These are phyloP conservation scores for Boletellus ananas DNA, from an alignment of 768 basidiomycete genomes.

Conservation along the genomic window DNA sequence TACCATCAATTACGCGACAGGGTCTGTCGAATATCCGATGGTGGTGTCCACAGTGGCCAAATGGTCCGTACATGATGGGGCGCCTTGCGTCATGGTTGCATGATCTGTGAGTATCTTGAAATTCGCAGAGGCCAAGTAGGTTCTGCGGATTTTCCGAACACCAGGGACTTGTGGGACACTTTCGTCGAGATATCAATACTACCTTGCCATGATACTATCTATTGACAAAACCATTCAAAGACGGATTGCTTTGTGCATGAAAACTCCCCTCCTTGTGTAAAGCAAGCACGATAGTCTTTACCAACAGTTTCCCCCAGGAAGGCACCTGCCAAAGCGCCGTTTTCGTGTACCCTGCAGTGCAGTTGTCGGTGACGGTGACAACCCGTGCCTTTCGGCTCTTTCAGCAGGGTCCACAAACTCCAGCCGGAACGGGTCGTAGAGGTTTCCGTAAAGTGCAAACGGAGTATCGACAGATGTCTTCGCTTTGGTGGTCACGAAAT, in stretches of 20 bases:
- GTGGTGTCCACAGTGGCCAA: too few relatives aligned
- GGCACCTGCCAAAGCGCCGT: conserved; percentile 16
- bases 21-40: too few relatives aligned
- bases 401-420: conserved; percentile 9
- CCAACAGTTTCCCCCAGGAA: conserved; percentile 9
- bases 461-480: not conserved
- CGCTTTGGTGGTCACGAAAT: not conserved
- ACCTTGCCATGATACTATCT: not conserved
- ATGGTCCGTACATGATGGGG: conserved; percentile 6
- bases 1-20: too few relatives aligned
- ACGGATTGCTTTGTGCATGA: not conserved
- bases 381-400: not conserved
- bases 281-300: not conserved
- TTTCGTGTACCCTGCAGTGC: conserved; percentile 1
- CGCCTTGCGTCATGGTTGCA: conserved; percentile 4
- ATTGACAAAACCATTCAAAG: not conserved
- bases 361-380: conserved; percentile 4
- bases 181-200: too few relatives aligned
- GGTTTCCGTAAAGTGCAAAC: conserved; percentile 3
- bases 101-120: conserved; percentile 16
- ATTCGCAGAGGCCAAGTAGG: not conserved
- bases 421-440: conserved; percentile 21
- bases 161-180: conserved; percentile 1
- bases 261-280: not conserved
- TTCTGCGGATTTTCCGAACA: conserved; percentile 4